Base-by-base conservation (phyloP, 129 eudicot species). In the Lactuca saligna region DNA sequence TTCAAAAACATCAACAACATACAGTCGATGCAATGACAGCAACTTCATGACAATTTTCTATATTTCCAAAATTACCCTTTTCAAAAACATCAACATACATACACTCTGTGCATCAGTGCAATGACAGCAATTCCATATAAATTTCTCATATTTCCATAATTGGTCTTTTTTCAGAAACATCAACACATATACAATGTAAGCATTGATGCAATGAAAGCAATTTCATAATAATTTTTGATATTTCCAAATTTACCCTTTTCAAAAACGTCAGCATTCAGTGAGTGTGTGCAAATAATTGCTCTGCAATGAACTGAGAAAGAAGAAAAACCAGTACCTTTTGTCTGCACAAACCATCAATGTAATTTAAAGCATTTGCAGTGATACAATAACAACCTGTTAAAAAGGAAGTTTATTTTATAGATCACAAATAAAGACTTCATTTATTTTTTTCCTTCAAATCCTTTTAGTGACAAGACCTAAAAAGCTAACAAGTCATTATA, bases 321-420 rank as follows among this genome's bases (percentile, higher is more conserved):
- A 62, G 42, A 50, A 70, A 70, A 20, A 16, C 25, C 65, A 74
- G 7, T 54, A 51, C 61, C 42, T 63, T 72, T 72, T 38, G 61
- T 54, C 62, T 50, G 68, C 68, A 60, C 59, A 51, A 34, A 61
- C 51, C 50, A 50, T 72, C 69, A 72, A 72, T 60, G 61, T 60
- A 53, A 61, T 8, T 61, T 51, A 61, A 34, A 61, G 68, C 77
- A 72, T 61, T 65, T 72, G 57, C 62, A 50, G 61, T 62, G 53
- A 50, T 49, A 61, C 76, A 46, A 17, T 68, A 46, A 17, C 57
- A 35, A 35, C 6, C 6, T 66, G 35, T 15, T 17, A 61, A 50
- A 53, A 53, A 62, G 31, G 32, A 6, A 9, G 59, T 54, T 73
- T 44, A 37, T 31, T 25, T 25, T 25, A 25, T 2, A 54, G 50